phyloP scores from a whole-genome alignment of 257 asterid species.

The Lavandula angustifolia region DNA sequence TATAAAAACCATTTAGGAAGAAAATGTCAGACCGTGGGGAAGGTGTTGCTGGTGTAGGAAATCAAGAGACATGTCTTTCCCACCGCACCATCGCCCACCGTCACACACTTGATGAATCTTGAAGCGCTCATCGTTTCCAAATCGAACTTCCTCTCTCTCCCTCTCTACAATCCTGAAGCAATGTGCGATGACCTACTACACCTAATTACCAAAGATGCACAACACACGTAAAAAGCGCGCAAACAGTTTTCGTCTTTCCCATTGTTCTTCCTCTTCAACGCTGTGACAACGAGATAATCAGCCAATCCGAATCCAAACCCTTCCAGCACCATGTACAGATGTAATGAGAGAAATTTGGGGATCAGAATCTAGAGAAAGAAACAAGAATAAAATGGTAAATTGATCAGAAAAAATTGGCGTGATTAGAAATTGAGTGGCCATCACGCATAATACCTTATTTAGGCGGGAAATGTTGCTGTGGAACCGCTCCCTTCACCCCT shows the following conservation, averaged over 20 bases:
- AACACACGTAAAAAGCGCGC: conserved; percentile 11
- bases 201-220: conserved; percentile 30
- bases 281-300: conserved; percentile 23
- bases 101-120: conserved; percentile 69
- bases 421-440: conserved; percentile 39
- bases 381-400: conserved; percentile 27
- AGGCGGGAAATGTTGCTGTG: conserved; percentile 51
- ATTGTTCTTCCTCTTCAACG: conserved; percentile 31
- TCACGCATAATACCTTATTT: conserved; percentile 36
- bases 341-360: conserved; percentile 28
- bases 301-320: conserved; percentile 37
- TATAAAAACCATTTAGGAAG: background rate
- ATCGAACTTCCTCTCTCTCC: conserved; percentile 22
- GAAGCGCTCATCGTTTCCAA: conserved; percentile 61
- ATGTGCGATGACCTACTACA: conserved; percentile 30
- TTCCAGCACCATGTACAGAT: conserved; percentile 22
- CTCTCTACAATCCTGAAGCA: conserved; percentile 29
- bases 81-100: conserved; percentile 75
- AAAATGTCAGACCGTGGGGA: conserved; percentile 70
- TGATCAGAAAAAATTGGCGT: conserved; percentile 29
- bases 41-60: conserved; percentile 79
- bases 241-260: conserved; percentile 28
- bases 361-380: conserved; percentile 36
- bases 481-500: conserved; percentile 42
- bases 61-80: conserved; percentile 71